Evolutionary conservation across 2,329 filamentous ascomycete genomes (phyloP).

Genomic region (Aspergillus ochraceus): DNA sequence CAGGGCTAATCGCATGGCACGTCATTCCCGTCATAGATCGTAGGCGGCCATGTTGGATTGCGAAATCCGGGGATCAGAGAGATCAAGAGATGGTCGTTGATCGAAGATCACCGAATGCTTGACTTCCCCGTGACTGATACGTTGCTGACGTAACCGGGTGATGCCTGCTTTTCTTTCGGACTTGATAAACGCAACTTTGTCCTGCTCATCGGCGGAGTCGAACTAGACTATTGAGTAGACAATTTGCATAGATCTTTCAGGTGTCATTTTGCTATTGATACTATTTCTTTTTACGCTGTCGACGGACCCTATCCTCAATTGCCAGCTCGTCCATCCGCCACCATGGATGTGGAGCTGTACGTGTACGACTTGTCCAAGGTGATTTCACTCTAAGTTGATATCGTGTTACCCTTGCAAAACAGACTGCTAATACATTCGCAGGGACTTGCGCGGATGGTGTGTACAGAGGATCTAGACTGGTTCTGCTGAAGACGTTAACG

Average conservation of each 20-base stretch:
- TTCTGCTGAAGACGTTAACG: slow-evolving; percentile 11
- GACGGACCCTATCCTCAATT: neutral
- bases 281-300: neutral
- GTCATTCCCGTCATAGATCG: neutral
- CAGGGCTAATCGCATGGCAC: neutral
- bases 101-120: slow-evolving; percentile 15
- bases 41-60: neutral
- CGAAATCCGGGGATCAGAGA: neutral
- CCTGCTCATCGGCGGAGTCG: neutral
- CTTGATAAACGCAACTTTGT: neutral
- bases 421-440: slow-evolving; percentile 30
- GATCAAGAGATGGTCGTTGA: slow-evolving; percentile 5
- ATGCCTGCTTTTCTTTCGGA: slow-evolving; percentile 15
- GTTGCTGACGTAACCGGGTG: slow-evolving; percentile 30
- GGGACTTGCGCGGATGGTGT: slow-evolving; percentile 56
- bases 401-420: neutral
- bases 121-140: slow-evolving; percentile 8
- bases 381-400: neutral
- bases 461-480: slow-evolving; percentile 6
- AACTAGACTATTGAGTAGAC: neutral
- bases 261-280: neutral
- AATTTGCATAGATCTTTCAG: neutral
- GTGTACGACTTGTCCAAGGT: slow-evolving; percentile 74
- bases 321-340: slow-evolving; percentile 2
- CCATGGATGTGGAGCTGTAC: slow-evolving; percentile 74